Percentiles rank a stretch among this genome's conserved stretches.
These are phyloP conservation scores for Colletotrichum neosansevieriae DNA, from an alignment of 2,329 filamentous ascomycete species.

Conservation along the genomic window DNA sequence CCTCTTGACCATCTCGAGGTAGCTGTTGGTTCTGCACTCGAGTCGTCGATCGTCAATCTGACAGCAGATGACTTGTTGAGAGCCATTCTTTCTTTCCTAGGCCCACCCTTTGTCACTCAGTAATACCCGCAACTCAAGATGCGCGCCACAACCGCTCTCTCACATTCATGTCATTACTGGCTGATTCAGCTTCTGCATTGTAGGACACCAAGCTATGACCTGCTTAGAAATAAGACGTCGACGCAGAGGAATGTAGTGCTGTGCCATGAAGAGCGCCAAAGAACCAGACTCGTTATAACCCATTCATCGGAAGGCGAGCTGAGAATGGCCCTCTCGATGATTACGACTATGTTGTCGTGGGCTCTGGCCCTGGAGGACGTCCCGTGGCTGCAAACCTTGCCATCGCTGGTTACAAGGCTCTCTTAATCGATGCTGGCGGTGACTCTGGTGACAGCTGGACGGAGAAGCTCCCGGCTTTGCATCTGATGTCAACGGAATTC, in stretches of 20 bases:
- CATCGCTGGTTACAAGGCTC: slow-evolving; percentile 64
- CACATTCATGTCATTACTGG: slow-evolving; percentile 12
- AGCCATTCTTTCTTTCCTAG: neutral
- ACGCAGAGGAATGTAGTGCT: neutral
- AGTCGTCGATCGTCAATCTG: slow-evolving; percentile 7
- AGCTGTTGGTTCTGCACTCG: slow-evolving; percentile 1
- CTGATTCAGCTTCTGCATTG: slow-evolving; percentile 17
- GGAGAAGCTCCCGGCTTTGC: slow-evolving; percentile 28
- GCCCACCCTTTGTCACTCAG: slow-evolving; percentile 27
- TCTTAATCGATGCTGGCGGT: slow-evolving; percentile 69
- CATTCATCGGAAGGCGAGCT: neutral
- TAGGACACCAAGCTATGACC: neutral
- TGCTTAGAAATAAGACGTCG: neutral
- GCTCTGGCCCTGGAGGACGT: slow-evolving; percentile 67
- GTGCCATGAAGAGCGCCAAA: neutral
- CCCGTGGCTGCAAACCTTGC: slow-evolving; percentile 67
- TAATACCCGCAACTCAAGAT: slow-evolving; percentile 10
- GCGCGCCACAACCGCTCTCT: slow-evolving; percentile 16
- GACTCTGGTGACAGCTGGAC: slow-evolving; percentile 56
- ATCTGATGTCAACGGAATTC: slow-evolving; percentile 37
- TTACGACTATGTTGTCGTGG: slow-evolving; percentile 71
- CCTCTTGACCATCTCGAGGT: neutral
- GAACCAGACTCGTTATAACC: slow-evolving; percentile 14
- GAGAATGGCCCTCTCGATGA: slow-evolving; percentile 6
- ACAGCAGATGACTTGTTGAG: slow-evolving; percentile 7